Base-by-base conservation (phyloP, 2,329 filamentous ascomycete species). In the Capronia epimyces region DNA sequence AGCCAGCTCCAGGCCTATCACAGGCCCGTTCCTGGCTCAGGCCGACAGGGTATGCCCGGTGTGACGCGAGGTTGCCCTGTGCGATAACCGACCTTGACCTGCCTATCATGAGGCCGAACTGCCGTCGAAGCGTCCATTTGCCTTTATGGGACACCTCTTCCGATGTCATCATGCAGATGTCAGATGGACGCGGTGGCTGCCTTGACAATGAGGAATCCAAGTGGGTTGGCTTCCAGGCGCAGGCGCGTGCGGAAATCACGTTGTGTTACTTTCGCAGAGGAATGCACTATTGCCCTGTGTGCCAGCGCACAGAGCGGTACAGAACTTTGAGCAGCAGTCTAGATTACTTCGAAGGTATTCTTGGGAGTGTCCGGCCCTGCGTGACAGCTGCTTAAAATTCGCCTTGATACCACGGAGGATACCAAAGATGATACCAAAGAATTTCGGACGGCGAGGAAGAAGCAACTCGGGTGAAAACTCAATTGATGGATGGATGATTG, bases 21-120 rank as follows among this genome's bases (percentile, higher is more conserved):
- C 44, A n/a, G 32, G 22, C 27, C 46, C 42, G 43, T 15, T 52
- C 24, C 39, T 43, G 43, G 20, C 13, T 7, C 12, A 27, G 16
- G 43, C 34, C 25, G 48, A 50, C 52, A 50, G 36, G 52, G 46
- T 48, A 43, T 36, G 43, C 15, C 42, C 47, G 47, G 42, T 52
- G 44, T 57, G 51, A 50, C 51, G 41, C 55, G 43, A 57, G 52
- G 55, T 57, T 57, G 55, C 55, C 55, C 55, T 42, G 55, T 55
- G 55, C 55, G 50, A 57, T 57, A 55, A 55, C 48, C 55, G 55
- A 55, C 43, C 32, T 29, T 31, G 24, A 31, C 43, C 51, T 46
- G 16, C 52, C 55, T 52, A 55, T 52, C 49, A 56, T 20, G 42
- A 37, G 40, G 32, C 20, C 20, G 12, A 15, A 29, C 18, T 18